These are phyloP conservation scores for Drechmeria coniospora DNA, from an alignment of 2,329 filamentous ascomycete species.

Conservation along the genomic window DNA sequence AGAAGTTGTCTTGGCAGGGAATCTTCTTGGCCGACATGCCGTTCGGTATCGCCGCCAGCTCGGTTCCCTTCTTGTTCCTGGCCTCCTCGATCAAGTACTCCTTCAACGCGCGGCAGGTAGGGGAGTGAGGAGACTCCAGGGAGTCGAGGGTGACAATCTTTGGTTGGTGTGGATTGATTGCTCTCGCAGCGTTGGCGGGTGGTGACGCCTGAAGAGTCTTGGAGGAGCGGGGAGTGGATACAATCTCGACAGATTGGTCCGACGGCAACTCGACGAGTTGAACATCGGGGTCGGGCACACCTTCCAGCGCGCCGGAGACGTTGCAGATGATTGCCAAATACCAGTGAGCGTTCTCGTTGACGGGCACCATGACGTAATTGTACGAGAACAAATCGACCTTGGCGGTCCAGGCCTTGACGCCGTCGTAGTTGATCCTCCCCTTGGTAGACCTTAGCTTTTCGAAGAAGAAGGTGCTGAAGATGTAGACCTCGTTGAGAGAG, in stretches of 20 bases:
- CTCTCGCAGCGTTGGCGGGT: constrained; percentile 3
- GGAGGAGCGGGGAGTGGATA: constrained; percentile 1
- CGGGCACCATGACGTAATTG: constrained; percentile 82
- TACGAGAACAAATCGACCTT: constrained; percentile 71
- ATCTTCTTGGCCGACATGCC: constrained; percentile 58
- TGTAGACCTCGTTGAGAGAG: constrained; percentile 53
- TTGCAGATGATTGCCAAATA: constrained; percentile 94
- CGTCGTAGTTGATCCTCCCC: constrained; percentile 63
- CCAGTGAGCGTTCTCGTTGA: constrained; percentile 83
- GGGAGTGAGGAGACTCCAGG: constrained; percentile 46
- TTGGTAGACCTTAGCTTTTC: constrained; percentile 51
- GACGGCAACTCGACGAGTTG: constrained; percentile 2
- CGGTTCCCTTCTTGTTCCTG: constrained; percentile 36
- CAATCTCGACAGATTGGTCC: not conserved
- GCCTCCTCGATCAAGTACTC: constrained; percentile 67
- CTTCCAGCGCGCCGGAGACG: constrained; percentile 42
- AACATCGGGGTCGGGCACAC: constrained; percentile 5
- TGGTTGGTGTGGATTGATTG: constrained; percentile 34
- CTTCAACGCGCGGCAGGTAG: constrained; percentile 53
- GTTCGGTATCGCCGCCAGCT: constrained; percentile 20
- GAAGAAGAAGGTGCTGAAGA: constrained; percentile 91
- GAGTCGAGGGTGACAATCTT: constrained; percentile 83
- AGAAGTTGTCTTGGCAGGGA: constrained; percentile 68
- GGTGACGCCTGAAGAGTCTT: constrained; percentile 1
- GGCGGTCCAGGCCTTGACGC: constrained; percentile 76